phyloP scores from a whole-genome alignment of 208 protist species.

The Leishmania gerbilli region DNA sequence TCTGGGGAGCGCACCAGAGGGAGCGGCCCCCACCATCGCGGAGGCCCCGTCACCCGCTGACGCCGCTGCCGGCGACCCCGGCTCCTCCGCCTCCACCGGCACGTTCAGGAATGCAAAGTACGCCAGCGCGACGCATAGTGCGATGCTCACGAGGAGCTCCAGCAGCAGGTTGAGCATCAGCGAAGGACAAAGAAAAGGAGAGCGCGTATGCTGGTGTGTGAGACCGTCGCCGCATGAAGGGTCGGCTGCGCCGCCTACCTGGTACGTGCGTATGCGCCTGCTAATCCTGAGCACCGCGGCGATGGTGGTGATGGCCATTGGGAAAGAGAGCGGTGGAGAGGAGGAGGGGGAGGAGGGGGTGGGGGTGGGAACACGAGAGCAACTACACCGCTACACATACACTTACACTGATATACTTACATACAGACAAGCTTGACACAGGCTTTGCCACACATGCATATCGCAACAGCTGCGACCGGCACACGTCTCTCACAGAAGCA shows the following conservation, averaged over 20 bases:
- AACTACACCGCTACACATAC: neutral
- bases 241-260: neutral
- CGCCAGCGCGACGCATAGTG: conserved; percentile 43
- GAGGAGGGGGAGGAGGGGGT: neutral
- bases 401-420: neutral
- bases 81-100: conserved; percentile 43
- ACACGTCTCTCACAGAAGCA: neutral
- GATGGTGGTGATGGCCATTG: neutral
- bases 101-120: conserved; percentile 75
- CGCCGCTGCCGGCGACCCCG: conserved; percentile 5
- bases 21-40: neutral
- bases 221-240: neutral
- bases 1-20: neutral
- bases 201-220: neutral
- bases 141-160: conserved; percentile 72
- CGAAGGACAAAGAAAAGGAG: neutral
- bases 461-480: neutral
- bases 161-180: conserved; percentile 55
- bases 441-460: neutral
- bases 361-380: neutral
- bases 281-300: neutral
- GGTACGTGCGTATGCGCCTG: neutral
- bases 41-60: conserved; percentile 3
- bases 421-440: neutral
- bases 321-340: neutral